Evolutionary conservation across 176 grass and related monocot genomes (phyloP).

Genomic region (Oryza longistaminata): DNA sequence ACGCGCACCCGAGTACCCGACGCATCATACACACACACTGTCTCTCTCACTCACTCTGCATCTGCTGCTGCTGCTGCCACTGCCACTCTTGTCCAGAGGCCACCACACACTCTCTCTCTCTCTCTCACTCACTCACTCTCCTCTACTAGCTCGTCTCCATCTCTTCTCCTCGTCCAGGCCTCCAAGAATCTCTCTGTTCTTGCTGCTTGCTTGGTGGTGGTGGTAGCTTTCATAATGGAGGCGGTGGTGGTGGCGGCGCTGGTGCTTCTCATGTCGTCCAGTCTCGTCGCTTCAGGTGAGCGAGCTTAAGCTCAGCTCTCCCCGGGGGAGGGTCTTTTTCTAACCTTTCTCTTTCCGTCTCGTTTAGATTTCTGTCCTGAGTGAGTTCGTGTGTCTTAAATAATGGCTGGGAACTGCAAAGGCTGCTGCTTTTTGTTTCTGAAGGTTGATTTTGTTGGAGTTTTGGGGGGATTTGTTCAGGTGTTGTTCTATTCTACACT

Average conservation of each 20-base stretch:
- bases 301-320: neutral
- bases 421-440: neutral
- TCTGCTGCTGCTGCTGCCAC: neutral
- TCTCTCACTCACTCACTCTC: neutral
- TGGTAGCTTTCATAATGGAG: slow-evolving; percentile 10
- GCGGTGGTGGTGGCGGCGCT: slow-evolving; percentile 35
- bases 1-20: neutral
- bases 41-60: neutral
- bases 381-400: neutral
- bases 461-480: neutral
- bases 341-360: neutral
- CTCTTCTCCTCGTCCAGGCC: no score
- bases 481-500: neutral
- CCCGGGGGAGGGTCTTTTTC: slow-evolving; percentile 15
- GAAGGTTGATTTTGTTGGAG: neutral
- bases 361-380: neutral
- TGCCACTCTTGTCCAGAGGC: neutral
- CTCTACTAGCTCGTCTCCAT: neutral
- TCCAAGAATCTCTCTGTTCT: no score
- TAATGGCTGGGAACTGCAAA: neutral
- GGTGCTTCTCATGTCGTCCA: slow-evolving; percentile 47
- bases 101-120: neutral
- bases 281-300: slow-evolving; percentile 58
- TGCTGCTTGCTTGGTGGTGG: no score
- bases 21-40: neutral